Conservation (phyloP, 2,329 filamentous ascomycete genomes). For the Nemania sp. region DNA sequence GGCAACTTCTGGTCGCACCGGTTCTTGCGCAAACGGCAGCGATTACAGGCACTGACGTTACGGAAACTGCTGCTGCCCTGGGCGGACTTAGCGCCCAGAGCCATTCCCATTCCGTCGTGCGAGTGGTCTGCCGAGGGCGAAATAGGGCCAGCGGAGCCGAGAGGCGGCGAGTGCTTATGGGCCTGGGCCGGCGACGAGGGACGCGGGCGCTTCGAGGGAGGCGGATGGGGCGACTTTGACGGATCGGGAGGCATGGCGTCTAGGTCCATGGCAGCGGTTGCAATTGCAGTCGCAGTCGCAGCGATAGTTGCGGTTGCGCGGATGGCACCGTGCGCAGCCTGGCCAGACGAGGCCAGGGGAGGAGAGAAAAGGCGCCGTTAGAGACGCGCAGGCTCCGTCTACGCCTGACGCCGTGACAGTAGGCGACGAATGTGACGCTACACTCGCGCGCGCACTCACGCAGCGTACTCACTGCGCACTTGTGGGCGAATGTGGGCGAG, state of each 20-base stretch:
- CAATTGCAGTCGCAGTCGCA: background rate
- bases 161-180: slow-evolving; percentile 47
- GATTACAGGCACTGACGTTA: slow-evolving; percentile 92
- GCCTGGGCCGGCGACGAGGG: slow-evolving; percentile 52
- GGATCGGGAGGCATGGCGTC: slow-evolving; percentile 50
- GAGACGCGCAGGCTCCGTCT: too few species aligned
- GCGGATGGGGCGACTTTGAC: slow-evolving; percentile 53
- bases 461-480: background rate
- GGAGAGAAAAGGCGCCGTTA: too few species aligned
- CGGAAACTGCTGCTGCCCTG: slow-evolving; percentile 69
- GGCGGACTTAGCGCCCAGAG: slow-evolving; percentile 51
- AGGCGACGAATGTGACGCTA: slow-evolving; percentile 9
- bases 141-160: slow-evolving; percentile 43
- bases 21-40: slow-evolving; percentile 90
- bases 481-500: background rate
- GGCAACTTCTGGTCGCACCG: slow-evolving; percentile 92
- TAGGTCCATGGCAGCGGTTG: slow-evolving; percentile 17
- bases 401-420: background rate
- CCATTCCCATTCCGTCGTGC: slow-evolving; percentile 38
- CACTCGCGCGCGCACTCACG: background rate
- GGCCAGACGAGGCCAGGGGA: too few species aligned
- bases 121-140: slow-evolving; percentile 39
- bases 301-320: background rate
- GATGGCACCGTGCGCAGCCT: too few species aligned
- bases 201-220: slow-evolving; percentile 61